phyloP scores from a whole-genome alignment of 495 filamentous ascomycete species.

The Penicillium egyptiacum region DNA sequence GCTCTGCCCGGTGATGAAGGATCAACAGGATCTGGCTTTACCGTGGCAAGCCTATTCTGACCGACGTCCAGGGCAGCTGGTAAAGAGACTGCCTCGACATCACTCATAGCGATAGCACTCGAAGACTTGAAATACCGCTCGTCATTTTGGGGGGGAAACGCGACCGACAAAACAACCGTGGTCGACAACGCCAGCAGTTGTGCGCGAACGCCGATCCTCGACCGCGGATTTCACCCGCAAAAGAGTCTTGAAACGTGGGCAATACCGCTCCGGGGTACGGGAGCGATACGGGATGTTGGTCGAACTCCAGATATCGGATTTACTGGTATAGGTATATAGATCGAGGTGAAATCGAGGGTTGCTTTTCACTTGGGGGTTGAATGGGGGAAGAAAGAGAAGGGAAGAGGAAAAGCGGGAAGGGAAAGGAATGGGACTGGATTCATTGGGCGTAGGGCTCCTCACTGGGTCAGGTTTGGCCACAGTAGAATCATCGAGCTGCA shows the following conservation, averaged over 20 bases:
- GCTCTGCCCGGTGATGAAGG: conserved; percentile 29
- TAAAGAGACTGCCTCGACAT: conserved; percentile 48
- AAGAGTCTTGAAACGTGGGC: conserved; percentile 16
- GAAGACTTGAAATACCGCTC: conserved; percentile 45
- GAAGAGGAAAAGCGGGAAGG: conserved; percentile 26
- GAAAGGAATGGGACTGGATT: conserved; percentile 22
- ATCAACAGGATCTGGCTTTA: conserved; percentile 36
- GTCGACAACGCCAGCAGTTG: conserved; percentile 42
- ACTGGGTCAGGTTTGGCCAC: conserved; percentile 15
- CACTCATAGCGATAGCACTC: conserved; percentile 54
- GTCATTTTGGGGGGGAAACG: conserved; percentile 50
- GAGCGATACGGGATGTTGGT: conserved; percentile 3
- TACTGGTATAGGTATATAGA: conserved; percentile 5
- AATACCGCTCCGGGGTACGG: conserved; percentile 14
- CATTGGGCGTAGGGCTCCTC: conserved; percentile 14
- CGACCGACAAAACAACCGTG: conserved; percentile 36
- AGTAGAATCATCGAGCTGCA: conserved; percentile 16
- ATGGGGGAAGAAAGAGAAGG: conserved; percentile 21
- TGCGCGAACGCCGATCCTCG: conserved; percentile 41
- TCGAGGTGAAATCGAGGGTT: not conserved
- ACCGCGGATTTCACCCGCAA: conserved; percentile 20
- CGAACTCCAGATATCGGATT: conserved; percentile 1
- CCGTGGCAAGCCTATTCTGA: conserved; percentile 36
- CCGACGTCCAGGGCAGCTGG: conserved; percentile 47
- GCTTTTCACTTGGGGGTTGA: conserved; percentile 6